Evolutionary conservation across 169 alveolate genomes (phyloP), one percentile per base, ranked within the genome.

Genomic region (Plasmodium vivax): DNA sequence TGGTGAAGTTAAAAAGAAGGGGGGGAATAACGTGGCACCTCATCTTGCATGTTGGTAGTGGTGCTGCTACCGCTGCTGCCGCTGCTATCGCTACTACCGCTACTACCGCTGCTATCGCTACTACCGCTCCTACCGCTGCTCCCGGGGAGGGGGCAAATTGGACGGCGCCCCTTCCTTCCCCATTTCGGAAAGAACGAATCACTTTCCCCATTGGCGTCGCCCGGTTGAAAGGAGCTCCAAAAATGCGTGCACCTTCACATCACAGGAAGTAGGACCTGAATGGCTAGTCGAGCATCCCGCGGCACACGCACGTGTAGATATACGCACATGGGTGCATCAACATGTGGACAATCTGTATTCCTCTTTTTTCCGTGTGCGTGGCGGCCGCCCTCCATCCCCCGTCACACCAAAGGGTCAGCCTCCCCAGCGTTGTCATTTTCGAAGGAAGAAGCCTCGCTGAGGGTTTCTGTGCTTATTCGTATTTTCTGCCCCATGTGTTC

Each of bases 371-470:
- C n/a, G 30, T 36, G 54, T 32, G 23, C 10, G 38, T 16, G 41
- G 30, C 58, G 38, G 9, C 38, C n/a, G n/a, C n/a, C n/a, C n/a
- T n/a, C n/a, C n/a, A n/a, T n/a, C n/a, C n/a, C n/a, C 4, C 16
- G 23, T 85, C 80, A 85, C 16, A 85, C 93, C 81, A 87, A 77
- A 8, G 87, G 93, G 45, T 87, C 93, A n/a, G 79, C 87, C 68
- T 87, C 93, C n/a, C 41, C 45, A n/a, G 41, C 80, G 47, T 88
- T 80, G 38, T 79, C 75, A 80, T 88, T 88, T 47, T 88, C 94
- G 51, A 45, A 88, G 47, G 94, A 56, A 45, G 88, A 30, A 12
- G 73, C 41, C 82, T 88, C 94, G 51, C 83, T 88, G n/a, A 80
- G 51, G 43, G 73, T 43, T 30, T 71, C 74, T 19, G 88, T 58